Conservation (phyloP, 129 eudicot genomes). For the Pulicaria dysenterica region DNA sequence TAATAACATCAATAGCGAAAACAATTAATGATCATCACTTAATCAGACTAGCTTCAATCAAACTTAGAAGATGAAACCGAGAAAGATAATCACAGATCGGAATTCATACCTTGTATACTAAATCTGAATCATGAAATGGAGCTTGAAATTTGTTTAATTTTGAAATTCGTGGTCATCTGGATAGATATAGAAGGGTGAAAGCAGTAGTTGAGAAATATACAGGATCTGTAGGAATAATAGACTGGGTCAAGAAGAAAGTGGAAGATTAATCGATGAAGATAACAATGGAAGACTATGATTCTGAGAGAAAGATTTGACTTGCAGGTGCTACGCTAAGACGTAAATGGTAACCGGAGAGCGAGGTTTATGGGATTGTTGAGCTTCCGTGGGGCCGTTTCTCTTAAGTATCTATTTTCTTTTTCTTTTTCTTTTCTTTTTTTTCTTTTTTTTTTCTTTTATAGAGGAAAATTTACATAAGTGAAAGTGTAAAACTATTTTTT, state of each 20-base stretch:
- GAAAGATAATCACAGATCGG: not conserved
- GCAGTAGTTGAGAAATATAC: not conserved
- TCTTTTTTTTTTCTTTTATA: too few species aligned
- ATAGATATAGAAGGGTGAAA: not conserved
- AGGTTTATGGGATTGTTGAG: not conserved
- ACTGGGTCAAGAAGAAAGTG: slow-evolving; percentile 14
- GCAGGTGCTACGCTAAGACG: not conserved
- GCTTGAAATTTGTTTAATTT: slow-evolving; percentile 10
- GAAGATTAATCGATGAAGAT: slow-evolving; percentile 9
- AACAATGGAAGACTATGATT: slow-evolving; percentile 24
- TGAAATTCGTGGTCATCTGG: not conserved
- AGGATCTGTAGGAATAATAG: slow-evolving; percentile 13
- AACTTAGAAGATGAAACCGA: not conserved
- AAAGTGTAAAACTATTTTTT: too few species aligned
- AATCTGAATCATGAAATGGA: slow-evolving; percentile 22
- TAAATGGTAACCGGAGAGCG: not conserved
- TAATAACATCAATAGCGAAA: not conserved
- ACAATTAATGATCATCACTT: not conserved
- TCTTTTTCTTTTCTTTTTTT: too few species aligned
- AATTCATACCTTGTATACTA: slow-evolving; percentile 25
- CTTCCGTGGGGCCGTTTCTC: too few species aligned
- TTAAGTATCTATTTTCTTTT: too few species aligned
- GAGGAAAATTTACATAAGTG: too few species aligned
- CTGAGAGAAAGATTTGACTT: slow-evolving; percentile 19
- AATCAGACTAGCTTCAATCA: not conserved